Percentiles rank a stretch among this genome's conserved stretches.
Conservation (phyloP, 2,329 filamentous ascomycete species). For the Aspergillus uvarum region DNA sequence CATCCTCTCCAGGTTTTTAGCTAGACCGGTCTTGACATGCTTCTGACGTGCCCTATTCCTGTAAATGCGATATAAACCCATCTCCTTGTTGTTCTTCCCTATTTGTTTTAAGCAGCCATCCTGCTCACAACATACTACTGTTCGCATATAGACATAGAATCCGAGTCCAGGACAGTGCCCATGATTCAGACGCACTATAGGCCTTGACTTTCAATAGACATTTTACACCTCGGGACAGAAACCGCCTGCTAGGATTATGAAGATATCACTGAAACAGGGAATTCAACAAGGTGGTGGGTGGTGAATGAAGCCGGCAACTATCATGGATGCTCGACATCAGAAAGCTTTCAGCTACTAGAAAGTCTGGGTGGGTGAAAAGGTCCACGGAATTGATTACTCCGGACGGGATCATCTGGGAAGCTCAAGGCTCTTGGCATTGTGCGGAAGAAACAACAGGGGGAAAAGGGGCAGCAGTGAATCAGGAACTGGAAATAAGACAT, state of each 20-base stretch:
- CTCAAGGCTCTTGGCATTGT: conserved; percentile 14
- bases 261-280: too few relatives aligned
- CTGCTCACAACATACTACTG: background rate
- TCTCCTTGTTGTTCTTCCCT: background rate
- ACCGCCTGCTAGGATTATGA: too few relatives aligned
- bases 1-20: background rate
- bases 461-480: conserved; percentile 26
- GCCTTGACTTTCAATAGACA: background rate
- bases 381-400: conserved; percentile 17
- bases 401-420: conserved; percentile 15
- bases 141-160: background rate
- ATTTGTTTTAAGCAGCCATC: background rate
- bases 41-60: conserved; percentile 8
- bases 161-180: background rate
- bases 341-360: background rate
- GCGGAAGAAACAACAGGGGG: conserved; percentile 14
- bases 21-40: conserved; percentile 1
- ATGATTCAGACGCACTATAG: background rate
- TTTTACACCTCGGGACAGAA: background rate
- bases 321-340: background rate
- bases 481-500: conserved; percentile 32
- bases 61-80: conserved; percentile 7
- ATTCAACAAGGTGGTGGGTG: background rate
- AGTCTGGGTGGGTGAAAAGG: background rate
- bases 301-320: background rate